phyloP scores from a whole-genome alignment of 2,329 filamentous ascomycete species.

The Microcera coccophila region DNA sequence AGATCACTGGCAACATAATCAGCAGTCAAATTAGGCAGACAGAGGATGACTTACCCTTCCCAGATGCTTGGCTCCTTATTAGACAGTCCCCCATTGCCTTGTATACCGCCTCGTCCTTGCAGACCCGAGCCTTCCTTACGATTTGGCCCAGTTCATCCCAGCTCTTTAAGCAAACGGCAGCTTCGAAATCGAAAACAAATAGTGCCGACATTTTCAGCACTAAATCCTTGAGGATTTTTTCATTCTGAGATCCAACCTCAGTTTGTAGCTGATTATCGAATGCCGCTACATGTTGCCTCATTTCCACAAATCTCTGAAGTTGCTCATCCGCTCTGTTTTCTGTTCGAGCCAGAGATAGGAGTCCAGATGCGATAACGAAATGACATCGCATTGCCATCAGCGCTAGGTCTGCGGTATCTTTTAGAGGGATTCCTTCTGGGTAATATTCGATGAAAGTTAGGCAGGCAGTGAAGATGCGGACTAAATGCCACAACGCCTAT shows the following conservation, averaged over 20 bases:
- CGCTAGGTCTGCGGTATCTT: conserved; percentile 45
- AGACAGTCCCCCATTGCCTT: conserved; percentile 65
- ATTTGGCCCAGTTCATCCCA: conserved; percentile 64
- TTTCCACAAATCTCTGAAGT: conserved; percentile 58
- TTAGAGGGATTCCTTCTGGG: conserved; percentile 42
- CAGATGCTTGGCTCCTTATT: conserved; percentile 50
- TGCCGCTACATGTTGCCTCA: conserved; percentile 56
- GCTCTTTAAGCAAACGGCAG: conserved; percentile 59
- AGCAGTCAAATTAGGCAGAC: not conserved
- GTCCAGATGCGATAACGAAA: conserved; percentile 57
- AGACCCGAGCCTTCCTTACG: conserved; percentile 49
- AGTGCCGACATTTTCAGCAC: conserved; percentile 61
- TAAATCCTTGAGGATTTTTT: conserved; percentile 49
- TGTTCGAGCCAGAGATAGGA: conserved; percentile 49
- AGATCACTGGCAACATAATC: conserved; percentile 40
- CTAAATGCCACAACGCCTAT: conserved; percentile 52
- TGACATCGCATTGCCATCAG: conserved; percentile 65
- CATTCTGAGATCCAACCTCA: conserved; percentile 38
- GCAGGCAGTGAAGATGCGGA: conserved; percentile 55
- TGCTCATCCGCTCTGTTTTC: conserved; percentile 48
- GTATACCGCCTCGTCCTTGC: conserved; percentile 45
- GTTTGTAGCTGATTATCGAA: conserved; percentile 51
- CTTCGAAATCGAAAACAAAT: conserved; percentile 76
- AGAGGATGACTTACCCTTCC: conserved; percentile 39
- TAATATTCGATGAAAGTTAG: conserved; percentile 50